phyloP scores from a whole-genome alignment of 192 early-diverging fungal genomes.

The Oehlia diaphana region DNA sequence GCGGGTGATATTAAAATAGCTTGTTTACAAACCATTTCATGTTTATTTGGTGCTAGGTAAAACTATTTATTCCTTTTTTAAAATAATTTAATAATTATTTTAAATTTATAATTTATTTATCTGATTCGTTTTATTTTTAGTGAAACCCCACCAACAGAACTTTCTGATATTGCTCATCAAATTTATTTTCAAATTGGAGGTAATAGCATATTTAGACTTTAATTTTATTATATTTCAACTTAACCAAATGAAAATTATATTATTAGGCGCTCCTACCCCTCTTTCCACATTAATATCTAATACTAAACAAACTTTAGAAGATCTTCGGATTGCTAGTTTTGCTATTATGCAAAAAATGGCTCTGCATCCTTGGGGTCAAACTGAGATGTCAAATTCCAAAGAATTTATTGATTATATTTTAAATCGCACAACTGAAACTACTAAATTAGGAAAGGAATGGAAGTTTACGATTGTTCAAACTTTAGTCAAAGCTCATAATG shows the following conservation, averaged over 20 bases:
- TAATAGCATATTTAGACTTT: background rate
- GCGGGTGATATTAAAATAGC: conserved; percentile 33
- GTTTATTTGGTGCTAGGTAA: conserved; percentile 39
- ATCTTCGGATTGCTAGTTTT: conserved; percentile 34
- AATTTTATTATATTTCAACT: background rate
- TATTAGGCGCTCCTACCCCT: conserved; percentile 14
- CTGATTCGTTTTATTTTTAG: background rate
- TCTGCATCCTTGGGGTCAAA: conserved; percentile 13
- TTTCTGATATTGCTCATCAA: conserved; percentile 8
- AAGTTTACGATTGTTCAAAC: conserved; percentile 40
- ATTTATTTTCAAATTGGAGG: conserved; percentile 19
- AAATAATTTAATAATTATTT: background rate
- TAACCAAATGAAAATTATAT: background rate
- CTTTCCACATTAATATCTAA: conserved; percentile 26
- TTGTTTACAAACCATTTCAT: conserved; percentile 35
- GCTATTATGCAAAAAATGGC: conserved; percentile 26
- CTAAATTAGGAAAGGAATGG: conserved; percentile 44
- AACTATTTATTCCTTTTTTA: background rate
- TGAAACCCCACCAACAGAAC: background rate
- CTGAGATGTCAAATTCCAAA: conserved; percentile 19
- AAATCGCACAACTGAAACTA: conserved; percentile 37
- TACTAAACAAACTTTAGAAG: conserved; percentile 34
- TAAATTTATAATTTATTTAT: background rate
- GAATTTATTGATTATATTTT: conserved; percentile 43
- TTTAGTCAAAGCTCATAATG: conserved; percentile 10